phyloP scores from a whole-genome alignment of 352 stramenopile species.

The Pythium periplocum region DNA sequence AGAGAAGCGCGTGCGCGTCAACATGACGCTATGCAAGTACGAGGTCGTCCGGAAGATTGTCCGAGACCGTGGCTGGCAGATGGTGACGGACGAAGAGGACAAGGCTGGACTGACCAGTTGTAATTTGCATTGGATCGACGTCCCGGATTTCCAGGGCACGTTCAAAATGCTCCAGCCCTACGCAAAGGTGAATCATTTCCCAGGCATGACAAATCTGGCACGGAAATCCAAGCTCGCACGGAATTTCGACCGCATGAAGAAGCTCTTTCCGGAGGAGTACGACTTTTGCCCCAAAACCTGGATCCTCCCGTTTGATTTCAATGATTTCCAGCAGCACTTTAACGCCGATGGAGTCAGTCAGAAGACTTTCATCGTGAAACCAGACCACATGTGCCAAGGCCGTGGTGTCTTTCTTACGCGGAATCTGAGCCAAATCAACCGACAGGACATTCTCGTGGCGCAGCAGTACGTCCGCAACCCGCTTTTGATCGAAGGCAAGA shows the following conservation, averaged over 20 bases:
- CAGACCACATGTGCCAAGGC: conserved; percentile 84
- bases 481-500: conserved; percentile 82
- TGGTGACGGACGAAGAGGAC: conserved; percentile 72
- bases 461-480: conserved; percentile 82
- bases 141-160: conserved; percentile 86
- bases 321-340: conserved; percentile 91
- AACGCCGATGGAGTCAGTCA: conserved; percentile 83
- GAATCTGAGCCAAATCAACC: conserved; percentile 86
- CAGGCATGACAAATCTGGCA: conserved; percentile 92
- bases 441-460: conserved; percentile 79
- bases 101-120: conserved; percentile 57
- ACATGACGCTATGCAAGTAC: conserved; percentile 73
- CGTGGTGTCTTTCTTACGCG: conserved; percentile 95
- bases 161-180: conserved; percentile 89
- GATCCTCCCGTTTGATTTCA: conserved; percentile 93
- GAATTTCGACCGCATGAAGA: conserved; percentile 95
- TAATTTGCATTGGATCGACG: conserved; percentile 95
- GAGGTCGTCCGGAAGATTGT: conserved; percentile 81
- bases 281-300: conserved; percentile 95
- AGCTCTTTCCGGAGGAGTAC: conserved; percentile 91
- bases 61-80: conserved; percentile 65
- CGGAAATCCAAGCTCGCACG: conserved; percentile 94
- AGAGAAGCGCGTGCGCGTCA: conserved; percentile 55
- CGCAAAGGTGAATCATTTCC: conserved; percentile 95
- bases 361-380: conserved; percentile 95